Evolutionary conservation across 768 basidiomycete species (phyloP), one percentile per base, ranked within the genome.

Genomic region (Russula emetica): DNA sequence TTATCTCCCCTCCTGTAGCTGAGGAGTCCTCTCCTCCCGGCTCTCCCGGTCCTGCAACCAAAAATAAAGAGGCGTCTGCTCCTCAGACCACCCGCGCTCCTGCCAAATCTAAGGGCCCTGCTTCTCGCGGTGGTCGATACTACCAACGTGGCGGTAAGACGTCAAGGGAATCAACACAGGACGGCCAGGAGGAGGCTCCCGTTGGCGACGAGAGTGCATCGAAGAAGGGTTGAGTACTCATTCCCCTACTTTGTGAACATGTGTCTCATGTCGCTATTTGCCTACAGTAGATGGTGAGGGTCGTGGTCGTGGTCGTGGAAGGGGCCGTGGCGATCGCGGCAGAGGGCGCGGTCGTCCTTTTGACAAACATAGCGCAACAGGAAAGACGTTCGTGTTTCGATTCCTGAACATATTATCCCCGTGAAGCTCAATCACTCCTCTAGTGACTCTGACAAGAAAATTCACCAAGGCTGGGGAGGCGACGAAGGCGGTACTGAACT

Each of bases 381-480:
- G 89, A 74, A 90, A 88, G 77, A 86, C 80, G 90, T 89, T 70
- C 67, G 87, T 80, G 24, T 50, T 10, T 64, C 22, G 18, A 49
- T 45, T 45, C 26, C 60, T 5, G n/a, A 11, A 42, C 16, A 28
- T 63, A 11, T 66, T 54, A 28, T 34, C 34, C 20, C n/a, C 61
- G 34, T 38, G 20, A 47, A 55, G 16, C 44, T 62, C 52, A 58
- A 3, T 59, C 51, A 26, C 32, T 63, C 62, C 62, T 63, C 60
- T 69, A 94, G 92, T 74, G 96, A 98, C 78, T 88, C 92, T 51
- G 91, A 94, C 70, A 98, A 98, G 83, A 93, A 92, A 79, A 78
- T 95, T 70, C 89, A 92, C 74, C 90, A 93, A 73, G 88, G 87
- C 69, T 98, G 96, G 96, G 96, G 96, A 68, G 92, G 90, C 47